A percentile compares a stretch with the other conserved stretches of the same genome.
Conservation (phyloP, 306 rosid species). For the Quercus dentata region DNA sequence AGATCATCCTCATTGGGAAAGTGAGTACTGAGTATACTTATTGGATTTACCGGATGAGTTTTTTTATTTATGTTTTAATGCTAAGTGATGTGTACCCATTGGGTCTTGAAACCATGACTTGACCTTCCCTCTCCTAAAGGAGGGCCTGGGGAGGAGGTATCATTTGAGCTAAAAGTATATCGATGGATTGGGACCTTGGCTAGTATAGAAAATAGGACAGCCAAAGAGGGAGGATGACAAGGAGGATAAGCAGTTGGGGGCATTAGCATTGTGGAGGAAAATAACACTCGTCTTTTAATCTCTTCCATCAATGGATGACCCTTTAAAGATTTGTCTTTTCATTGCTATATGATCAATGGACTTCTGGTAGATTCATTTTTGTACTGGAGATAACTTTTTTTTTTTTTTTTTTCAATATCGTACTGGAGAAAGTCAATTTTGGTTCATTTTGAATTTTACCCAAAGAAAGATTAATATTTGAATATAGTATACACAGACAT, state of each 20-base stretch:
- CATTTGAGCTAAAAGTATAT: neutral
- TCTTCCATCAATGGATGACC: neutral
- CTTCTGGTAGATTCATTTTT: neutral
- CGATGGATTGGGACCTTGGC: neutral
- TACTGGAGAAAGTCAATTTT: neutral
- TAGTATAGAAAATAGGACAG: neutral
- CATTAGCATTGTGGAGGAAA: neutral
- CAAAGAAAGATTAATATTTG: no score
- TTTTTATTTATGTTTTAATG: neutral
- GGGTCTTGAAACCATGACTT: neutral
- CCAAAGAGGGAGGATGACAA: neutral
- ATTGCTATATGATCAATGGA: neutral
- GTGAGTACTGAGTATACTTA: conserved; percentile 48
- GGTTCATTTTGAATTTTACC: neutral
- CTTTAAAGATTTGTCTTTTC: neutral
- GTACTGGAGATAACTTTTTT: neutral
- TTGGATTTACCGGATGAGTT: conserved; percentile 6
- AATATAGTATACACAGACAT: neutral
- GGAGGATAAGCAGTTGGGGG: neutral
- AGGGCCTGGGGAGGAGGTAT: no score
- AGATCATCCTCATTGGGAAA: conserved; percentile 80
- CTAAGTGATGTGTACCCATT: neutral
- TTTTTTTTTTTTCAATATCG: no score
- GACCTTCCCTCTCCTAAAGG: neutral
- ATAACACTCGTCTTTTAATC: neutral